phyloP scores from a whole-genome alignment of 2,329 filamentous ascomycete genomes.

The Cercospora canescens region DNA sequence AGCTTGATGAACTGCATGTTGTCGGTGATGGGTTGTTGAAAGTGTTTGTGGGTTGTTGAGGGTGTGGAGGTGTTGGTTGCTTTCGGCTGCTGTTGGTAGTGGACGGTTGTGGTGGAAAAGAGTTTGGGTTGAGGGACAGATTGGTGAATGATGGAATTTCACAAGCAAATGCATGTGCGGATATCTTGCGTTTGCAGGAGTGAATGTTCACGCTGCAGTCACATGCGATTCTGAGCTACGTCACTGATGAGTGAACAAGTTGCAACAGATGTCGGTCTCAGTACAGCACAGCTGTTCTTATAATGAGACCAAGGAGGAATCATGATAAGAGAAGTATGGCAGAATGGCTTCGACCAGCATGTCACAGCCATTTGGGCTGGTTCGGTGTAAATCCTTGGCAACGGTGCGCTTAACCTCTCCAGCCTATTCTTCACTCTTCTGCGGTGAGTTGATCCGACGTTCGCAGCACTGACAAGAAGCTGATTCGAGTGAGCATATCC shows the following conservation, averaged over 20 bases:
- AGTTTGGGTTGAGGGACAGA: neutral
- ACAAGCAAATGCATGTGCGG: neutral
- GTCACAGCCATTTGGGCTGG: neutral
- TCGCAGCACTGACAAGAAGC: too few relatives aligned
- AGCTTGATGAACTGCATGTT: slow-evolving; percentile 6
- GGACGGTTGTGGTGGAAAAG: neutral
- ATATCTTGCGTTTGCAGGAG: neutral
- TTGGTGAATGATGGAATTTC: neutral
- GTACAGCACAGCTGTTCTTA: neutral
- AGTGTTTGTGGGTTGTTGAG: too few relatives aligned
- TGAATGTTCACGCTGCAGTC: neutral
- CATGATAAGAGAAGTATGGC: neutral
- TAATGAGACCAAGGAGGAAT: neutral
- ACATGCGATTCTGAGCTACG: neutral
- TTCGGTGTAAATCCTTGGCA: neutral
- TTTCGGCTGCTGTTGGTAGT: neutral
- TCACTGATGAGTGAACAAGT: neutral
- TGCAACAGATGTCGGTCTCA: neutral
- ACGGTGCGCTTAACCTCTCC: neutral
- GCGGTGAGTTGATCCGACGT: too few relatives aligned
- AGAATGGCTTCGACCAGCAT: neutral
- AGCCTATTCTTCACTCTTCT: neutral
- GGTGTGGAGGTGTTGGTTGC: neutral
- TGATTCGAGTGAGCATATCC: too few relatives aligned
- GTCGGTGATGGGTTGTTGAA: neutral